These are phyloP conservation scores for Suhomyces faveliae DNA, from an alignment of 805 yeast species.

Conservation along the genomic window DNA sequence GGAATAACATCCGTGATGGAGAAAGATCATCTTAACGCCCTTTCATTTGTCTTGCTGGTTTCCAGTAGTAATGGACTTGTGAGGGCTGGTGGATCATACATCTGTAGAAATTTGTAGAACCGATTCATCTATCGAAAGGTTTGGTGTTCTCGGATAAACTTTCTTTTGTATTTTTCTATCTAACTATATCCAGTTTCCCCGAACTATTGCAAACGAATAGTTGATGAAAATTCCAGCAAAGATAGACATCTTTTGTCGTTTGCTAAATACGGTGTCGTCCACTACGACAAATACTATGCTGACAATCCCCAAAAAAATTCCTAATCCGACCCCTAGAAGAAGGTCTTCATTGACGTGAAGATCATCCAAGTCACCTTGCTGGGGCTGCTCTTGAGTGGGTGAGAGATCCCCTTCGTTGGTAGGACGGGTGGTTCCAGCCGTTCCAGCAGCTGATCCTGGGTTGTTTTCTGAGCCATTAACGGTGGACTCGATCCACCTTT, in stretches of 20 bases:
- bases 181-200: slow-evolving; percentile 42
- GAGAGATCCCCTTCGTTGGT: slow-evolving; percentile 1
- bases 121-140: too few relatives aligned
- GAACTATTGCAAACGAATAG: slow-evolving; percentile 60
- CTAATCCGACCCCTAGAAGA: slow-evolving; percentile 66
- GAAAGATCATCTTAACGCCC: slow-evolving; percentile 48
- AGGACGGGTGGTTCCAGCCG: slow-evolving; percentile 4
- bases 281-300: slow-evolving; percentile 58
- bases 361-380: slow-evolving; percentile 30
- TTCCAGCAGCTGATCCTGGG: slow-evolving; percentile 6
- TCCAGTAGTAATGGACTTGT: slow-evolving; percentile 18
- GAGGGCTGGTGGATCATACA: slow-evolving; percentile 53
- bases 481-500: slow-evolving; percentile 83
- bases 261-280: slow-evolving; percentile 60
- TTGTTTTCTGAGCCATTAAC: slow-evolving; percentile 51
- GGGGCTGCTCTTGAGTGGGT: slow-evolving; percentile 6
- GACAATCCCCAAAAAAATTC: slow-evolving; percentile 72
- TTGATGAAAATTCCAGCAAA: slow-evolving; percentile 70
- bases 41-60: slow-evolving; percentile 24
- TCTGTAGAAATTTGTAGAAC: slow-evolving; percentile 2
- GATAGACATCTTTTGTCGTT: slow-evolving; percentile 64
- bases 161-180: background rate
- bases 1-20: slow-evolving; percentile 38
- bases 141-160: too few relatives aligned
- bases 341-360: slow-evolving; percentile 56